Evolutionary conservation across 2,329 filamentous ascomycete species (phyloP).

Genomic region (Dryadomyces sulphureus): DNA sequence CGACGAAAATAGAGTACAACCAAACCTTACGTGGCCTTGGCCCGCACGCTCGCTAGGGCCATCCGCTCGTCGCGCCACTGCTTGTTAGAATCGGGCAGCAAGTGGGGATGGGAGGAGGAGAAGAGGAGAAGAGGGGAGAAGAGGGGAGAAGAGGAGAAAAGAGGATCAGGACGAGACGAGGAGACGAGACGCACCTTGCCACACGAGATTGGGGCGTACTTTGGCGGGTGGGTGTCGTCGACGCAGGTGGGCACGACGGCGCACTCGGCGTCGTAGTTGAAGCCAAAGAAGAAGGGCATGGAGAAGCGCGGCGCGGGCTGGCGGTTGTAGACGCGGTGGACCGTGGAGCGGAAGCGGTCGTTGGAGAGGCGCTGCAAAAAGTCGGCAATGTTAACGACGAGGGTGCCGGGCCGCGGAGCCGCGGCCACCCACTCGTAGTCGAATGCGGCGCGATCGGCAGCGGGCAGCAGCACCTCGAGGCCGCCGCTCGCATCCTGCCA

Average conservation of each 20-base stretch:
- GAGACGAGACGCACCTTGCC: constrained; percentile 13
- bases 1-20: too few relatives aligned
- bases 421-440: constrained; percentile 23
- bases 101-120: neutral
- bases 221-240: constrained; percentile 22
- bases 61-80: constrained; percentile 11
- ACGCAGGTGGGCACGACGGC: constrained; percentile 26
- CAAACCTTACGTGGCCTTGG: neutral
- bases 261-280: constrained; percentile 29
- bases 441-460: constrained; percentile 16
- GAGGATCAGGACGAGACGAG: neutral
- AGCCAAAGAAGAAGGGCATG: constrained; percentile 42
- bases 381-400: constrained; percentile 38
- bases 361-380: constrained; percentile 36
- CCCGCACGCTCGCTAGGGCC: constrained; percentile 1
- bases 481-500: constrained; percentile 30
- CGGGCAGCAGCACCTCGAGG: constrained; percentile 21
- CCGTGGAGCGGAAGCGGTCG: constrained; percentile 30
- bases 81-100: neutral
- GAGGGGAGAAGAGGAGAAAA: neutral
- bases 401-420: constrained; percentile 26
- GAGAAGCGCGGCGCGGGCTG: constrained; percentile 27
- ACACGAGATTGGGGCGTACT: constrained; percentile 29
- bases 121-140: neutral
- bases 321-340: constrained; percentile 34